These are phyloP conservation scores for Phytophthora foliorum DNA, from an alignment of 352 stramenopile species.

Conservation along the genomic window DNA sequence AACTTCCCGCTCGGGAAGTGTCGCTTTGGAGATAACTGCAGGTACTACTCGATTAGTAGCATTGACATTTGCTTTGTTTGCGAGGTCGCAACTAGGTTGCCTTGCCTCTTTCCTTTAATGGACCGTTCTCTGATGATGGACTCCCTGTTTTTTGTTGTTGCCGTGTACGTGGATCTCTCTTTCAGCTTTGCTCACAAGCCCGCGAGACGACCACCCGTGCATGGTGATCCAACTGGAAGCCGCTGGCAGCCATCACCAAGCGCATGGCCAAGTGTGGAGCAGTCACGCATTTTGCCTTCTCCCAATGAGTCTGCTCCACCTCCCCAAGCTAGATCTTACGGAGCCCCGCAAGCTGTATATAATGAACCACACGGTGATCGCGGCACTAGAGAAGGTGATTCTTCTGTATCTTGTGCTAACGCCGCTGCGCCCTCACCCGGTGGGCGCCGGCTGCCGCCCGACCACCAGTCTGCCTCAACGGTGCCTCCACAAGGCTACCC, in stretches of 20 bases:
- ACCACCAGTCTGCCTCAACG: conserved; percentile 16
- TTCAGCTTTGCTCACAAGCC: conserved; percentile 79
- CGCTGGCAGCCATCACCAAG: conserved; percentile 41
- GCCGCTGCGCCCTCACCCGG: conserved; percentile 29
- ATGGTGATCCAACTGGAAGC: conserved; percentile 31
- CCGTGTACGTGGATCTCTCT: conserved; percentile 35
- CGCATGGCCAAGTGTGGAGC: conserved; percentile 27
- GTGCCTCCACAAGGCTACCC: conserved; percentile 28
- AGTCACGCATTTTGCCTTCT: conserved; percentile 29
- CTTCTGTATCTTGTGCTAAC: conserved; percentile 65
- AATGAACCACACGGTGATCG: conserved; percentile 71
- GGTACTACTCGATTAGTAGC: conserved; percentile 56
- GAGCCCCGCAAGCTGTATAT: conserved; percentile 62
- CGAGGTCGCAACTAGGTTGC: conserved; percentile 18
- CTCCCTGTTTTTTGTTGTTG: conserved; percentile 36
- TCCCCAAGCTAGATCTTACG: conserved; percentile 70
- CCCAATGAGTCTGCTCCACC: conserved; percentile 41
- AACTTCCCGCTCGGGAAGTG: conserved; percentile 81
- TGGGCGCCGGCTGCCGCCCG: conserved; percentile 27
- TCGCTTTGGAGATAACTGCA: conserved; percentile 88
- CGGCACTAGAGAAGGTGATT: conserved; percentile 49
- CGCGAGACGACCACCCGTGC: conserved; percentile 20
- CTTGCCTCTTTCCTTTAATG: conserved; percentile 32
- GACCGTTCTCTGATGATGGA: conserved; percentile 42
- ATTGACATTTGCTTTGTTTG: conserved; percentile 23